phyloP scores from a whole-genome alignment of 2,329 filamentous ascomycete species.

The Thielaviopsis ethacetica region DNA sequence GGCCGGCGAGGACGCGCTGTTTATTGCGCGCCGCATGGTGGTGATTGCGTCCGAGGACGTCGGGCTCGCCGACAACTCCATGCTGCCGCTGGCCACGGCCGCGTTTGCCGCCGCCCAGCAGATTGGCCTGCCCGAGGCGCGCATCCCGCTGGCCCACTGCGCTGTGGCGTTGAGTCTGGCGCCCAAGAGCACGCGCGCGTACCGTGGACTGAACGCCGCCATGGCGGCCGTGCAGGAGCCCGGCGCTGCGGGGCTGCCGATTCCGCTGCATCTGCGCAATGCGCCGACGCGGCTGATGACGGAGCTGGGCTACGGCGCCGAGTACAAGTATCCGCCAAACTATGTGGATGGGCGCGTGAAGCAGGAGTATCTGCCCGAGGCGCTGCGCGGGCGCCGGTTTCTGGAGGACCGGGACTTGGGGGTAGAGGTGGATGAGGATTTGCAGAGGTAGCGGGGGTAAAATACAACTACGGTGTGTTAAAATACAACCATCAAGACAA shows the following conservation, averaged over 20 bases:
- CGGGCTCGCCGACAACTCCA: constrained; percentile 70
- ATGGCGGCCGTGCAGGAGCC: constrained; percentile 67
- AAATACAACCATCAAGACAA: too few relatives aligned
- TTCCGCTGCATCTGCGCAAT: constrained; percentile 79
- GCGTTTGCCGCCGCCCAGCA: constrained; percentile 80
- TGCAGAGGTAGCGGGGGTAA: constrained; percentile 23
- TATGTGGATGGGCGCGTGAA: constrained; percentile 65
- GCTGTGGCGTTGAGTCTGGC: constrained; percentile 66
- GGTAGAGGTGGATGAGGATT: constrained; percentile 55
- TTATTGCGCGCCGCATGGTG: constrained; percentile 81
- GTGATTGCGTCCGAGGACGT: constrained; percentile 92
- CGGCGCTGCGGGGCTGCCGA: constrained; percentile 62
- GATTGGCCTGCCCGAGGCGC: constrained; percentile 86
- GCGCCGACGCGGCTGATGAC: constrained; percentile 88
- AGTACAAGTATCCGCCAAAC: constrained; percentile 95
- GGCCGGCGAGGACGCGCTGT: constrained; percentile 83
- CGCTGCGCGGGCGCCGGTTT: constrained; percentile 53
- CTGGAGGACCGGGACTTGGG: constrained; percentile 70
- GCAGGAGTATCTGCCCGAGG: constrained; percentile 82
- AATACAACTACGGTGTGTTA: too few relatives aligned
- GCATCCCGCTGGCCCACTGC: constrained; percentile 81
- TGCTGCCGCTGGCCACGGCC: constrained; percentile 71
- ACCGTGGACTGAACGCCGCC: constrained; percentile 67
- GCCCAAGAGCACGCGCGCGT: constrained; percentile 75
- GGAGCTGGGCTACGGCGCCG: constrained; percentile 73